Conservation (phyloP, 768 basidiomycete species). For the Serpula lacrymans region DNA sequence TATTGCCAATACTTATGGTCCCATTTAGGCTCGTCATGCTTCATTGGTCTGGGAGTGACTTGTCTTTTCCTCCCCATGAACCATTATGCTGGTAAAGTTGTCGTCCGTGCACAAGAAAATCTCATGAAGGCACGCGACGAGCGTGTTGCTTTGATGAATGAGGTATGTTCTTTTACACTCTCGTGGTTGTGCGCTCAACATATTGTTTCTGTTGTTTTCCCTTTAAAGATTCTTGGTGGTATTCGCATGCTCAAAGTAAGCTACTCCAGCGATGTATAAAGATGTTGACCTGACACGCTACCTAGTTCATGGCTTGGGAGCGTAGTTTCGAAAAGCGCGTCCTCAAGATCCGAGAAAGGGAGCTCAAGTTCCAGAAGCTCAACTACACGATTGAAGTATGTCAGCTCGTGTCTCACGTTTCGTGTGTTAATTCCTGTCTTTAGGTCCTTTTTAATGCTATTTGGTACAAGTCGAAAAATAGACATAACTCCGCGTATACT, state of each 20-base stretch:
- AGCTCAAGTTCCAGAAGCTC: slow-evolving; percentile 78
- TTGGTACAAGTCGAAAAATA: slow-evolving; percentile 35
- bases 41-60: slow-evolving; percentile 75
- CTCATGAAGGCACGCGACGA: slow-evolving; percentile 92
- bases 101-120: slow-evolving; percentile 75
- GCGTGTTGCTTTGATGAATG: slow-evolving; percentile 89
- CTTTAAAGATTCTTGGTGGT: slow-evolving; percentile 63
- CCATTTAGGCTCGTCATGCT: slow-evolving; percentile 56
- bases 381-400: slow-evolving; percentile 84
- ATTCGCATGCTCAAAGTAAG: slow-evolving; percentile 84
- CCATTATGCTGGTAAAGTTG: slow-evolving; percentile 78
- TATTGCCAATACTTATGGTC: not conserved
- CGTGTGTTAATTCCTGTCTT: slow-evolving; percentile 2
- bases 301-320: slow-evolving; percentile 92
- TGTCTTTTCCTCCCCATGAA: slow-evolving; percentile 75
- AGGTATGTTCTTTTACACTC: slow-evolving; percentile 33
- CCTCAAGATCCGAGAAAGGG: slow-evolving; percentile 69
- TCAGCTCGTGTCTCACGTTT: not conserved
- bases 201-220: not conserved
- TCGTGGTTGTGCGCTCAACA: too few relatives aligned
- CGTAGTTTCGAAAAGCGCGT: slow-evolving; percentile 81
- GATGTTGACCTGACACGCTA: not conserved
- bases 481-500: not conserved
- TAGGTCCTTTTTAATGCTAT: slow-evolving; percentile 48
- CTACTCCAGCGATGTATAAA: not conserved